Evolutionary conservation across 345 rosid genomes (phyloP).

Genomic region (Gossypium australe): DNA sequence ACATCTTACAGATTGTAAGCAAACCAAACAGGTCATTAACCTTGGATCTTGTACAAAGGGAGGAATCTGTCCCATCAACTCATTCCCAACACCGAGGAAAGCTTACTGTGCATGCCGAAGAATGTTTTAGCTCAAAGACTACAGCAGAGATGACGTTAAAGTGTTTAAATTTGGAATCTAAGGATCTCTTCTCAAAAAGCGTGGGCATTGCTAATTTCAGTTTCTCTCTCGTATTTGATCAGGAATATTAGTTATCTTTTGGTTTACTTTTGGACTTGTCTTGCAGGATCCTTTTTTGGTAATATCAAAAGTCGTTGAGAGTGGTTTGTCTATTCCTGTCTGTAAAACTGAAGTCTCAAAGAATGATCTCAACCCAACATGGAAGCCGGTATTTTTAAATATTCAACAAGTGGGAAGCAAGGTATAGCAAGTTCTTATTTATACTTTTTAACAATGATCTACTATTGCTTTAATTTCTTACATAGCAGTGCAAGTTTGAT

Average conservation of each 20-base stretch:
- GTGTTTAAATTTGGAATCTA: conserved; percentile 76
- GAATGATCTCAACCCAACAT: conserved; percentile 7
- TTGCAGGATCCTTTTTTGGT: conserved; percentile 82
- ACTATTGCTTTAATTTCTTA: neutral
- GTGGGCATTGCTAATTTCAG: conserved; percentile 37
- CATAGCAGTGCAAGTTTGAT: conserved; percentile 10
- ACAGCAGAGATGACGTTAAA: conserved; percentile 62
- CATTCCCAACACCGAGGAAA: conserved; percentile 42
- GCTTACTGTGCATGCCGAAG: conserved; percentile 81
- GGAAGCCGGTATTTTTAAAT: neutral
- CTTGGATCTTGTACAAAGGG: conserved; percentile 52
- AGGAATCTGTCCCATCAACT: conserved; percentile 38
- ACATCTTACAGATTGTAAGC: conserved; percentile 46
- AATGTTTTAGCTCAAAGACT: conserved; percentile 67
- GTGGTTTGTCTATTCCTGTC: conserved; percentile 57
- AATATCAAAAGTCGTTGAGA: conserved; percentile 69
- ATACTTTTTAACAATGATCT: neutral
- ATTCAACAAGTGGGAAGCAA: conserved; percentile 35
- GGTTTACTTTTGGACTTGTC: conserved; percentile 16
- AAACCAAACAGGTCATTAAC: conserved; percentile 42
- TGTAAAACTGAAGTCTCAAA: conserved; percentile 84
- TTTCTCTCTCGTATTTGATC: conserved; percentile 6
- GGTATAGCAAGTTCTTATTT: conserved; percentile 34
- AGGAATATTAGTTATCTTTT: conserved; percentile 12
- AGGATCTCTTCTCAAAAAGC: conserved; percentile 69